Evolutionary conservation across 1,284 basidiomycete species (phyloP), one percentile per base, ranked within the genome.

Genomic region (Trichosporon faecale): DNA sequence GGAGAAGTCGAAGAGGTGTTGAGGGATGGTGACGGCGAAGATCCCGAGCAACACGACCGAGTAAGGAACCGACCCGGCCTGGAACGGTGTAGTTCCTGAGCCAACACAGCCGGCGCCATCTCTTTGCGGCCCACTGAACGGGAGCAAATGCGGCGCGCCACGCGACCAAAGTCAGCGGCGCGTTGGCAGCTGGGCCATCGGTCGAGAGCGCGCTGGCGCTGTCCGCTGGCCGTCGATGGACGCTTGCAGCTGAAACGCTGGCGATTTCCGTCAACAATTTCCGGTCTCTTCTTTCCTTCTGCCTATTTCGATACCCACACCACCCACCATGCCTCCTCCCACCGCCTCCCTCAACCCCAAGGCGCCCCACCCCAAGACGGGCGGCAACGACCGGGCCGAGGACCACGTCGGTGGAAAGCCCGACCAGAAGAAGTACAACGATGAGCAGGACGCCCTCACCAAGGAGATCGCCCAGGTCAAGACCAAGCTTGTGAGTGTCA

Each of bases 391-490:
- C 25, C 69, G 72, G 23, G 35, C 65, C 65, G 85, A 79, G 79
- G 87, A 84, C 76, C 86, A 87, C 61, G 77, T 75, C 49, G 68
- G 83, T n/a, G 77, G 84, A 61, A 92, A 86, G 82, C 94, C 94
- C 35, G 94, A 95, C 86, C 93, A 93, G 84, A 86, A 86, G 63
- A 85, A 84, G 35, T 91, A 91, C 82, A 91, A 95, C 72, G 87
- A 86, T 25, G 93, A 96, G 84, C 94, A 96, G 85, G 89, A 91
- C 65, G 88, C 84, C 75, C 84, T 95, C 76, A 94, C 91, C 84
- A 84, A 87, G 46, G 91, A 95, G 79, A 95, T 97, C 77, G 93
- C 94, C 69, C 87, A 84, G 64, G 83, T 93, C 65, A 93, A 95
- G 84, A 82, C 83, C 44, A 91, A 93, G 84, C 84, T 94, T 73